A percentile compares a stretch with the other conserved stretches of the same genome.
Conservation (phyloP, 345 rosid species). For the Populus alba region DNA sequence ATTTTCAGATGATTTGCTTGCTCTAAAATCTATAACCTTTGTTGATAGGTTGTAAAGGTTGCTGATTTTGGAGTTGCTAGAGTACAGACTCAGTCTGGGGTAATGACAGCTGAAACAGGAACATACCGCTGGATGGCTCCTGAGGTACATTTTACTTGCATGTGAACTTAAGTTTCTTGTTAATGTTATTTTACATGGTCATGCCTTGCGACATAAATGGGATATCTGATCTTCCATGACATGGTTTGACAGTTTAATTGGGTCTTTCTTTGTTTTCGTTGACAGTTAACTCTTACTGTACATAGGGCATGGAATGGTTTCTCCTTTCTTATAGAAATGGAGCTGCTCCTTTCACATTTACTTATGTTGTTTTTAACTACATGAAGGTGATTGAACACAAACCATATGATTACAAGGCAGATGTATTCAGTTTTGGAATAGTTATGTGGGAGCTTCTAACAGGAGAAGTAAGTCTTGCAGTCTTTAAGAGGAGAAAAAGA, state of each 20-base stretch:
- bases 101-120: conserved; percentile 98
- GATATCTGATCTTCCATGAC: conserved; percentile 12
- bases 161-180: neutral
- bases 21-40: conserved; percentile 5
- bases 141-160: conserved; percentile 49
- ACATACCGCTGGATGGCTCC: conserved; percentile 99
- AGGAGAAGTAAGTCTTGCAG: conserved; percentile 61
- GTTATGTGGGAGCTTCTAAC: conserved; percentile 91
- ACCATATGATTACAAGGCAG: conserved; percentile 87
- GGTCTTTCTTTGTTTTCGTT: neutral
- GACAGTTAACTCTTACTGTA: too few species aligned
- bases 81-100: conserved; percentile 87
- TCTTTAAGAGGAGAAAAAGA: neutral
- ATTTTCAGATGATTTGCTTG: neutral
- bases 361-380: conserved; percentile 13
- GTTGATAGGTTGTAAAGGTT: conserved; percentile 80
- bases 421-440: conserved; percentile 86
- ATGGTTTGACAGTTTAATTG: neutral
- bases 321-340: neutral
- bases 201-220: conserved; percentile 2
- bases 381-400: conserved; percentile 91
- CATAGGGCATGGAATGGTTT: too few species aligned
- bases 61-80: conserved; percentile 99
- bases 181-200: conserved; percentile 6
- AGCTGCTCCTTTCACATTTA: neutral